These are phyloP conservation scores for Stephanodiscus triporus DNA, from an alignment of 108 stramenopile genomes.

Conservation along the genomic window DNA sequence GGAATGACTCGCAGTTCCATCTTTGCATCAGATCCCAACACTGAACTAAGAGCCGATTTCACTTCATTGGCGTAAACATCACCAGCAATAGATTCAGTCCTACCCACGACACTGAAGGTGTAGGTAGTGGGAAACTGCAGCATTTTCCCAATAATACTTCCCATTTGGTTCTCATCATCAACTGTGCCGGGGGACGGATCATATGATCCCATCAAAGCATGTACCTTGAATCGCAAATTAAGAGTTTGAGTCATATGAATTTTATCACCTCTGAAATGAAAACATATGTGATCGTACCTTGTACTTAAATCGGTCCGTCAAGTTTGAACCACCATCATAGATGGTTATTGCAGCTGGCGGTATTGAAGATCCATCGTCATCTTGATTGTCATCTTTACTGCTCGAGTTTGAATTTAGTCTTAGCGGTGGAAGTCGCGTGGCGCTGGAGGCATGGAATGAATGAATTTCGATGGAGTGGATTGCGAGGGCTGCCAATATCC, in stretches of 20 bases:
- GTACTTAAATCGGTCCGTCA: constrained; percentile 84
- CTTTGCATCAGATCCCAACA: constrained; percentile 48
- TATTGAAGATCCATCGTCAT: constrained; percentile 1
- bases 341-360: constrained; percentile 29
- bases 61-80: constrained; percentile 63
- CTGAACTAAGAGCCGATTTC: constrained; percentile 45
- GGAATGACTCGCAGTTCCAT: constrained; percentile 55
- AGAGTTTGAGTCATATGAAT: not conserved
- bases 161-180: constrained; percentile 70
- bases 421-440: too few species aligned
- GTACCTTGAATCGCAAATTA: constrained; percentile 36
- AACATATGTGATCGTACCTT: constrained; percentile 34
- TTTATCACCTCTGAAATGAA: not conserved
- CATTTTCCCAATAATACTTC: constrained; percentile 74
- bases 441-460: too few species aligned
- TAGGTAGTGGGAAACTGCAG: constrained; percentile 66
- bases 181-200: constrained; percentile 55
- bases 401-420: too few species aligned
- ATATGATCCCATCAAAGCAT: constrained; percentile 78
- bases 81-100: constrained; percentile 38
- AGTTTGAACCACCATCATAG: constrained; percentile 50
- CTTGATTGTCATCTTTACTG: not conserved
- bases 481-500: too few species aligned
- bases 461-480: too few species aligned
- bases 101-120: constrained; percentile 70